Evolutionary conservation across 2,329 filamentous ascomycete genomes (phyloP), one percentile per base, ranked within the genome.

Genomic region (Aciculosporium take): DNA sequence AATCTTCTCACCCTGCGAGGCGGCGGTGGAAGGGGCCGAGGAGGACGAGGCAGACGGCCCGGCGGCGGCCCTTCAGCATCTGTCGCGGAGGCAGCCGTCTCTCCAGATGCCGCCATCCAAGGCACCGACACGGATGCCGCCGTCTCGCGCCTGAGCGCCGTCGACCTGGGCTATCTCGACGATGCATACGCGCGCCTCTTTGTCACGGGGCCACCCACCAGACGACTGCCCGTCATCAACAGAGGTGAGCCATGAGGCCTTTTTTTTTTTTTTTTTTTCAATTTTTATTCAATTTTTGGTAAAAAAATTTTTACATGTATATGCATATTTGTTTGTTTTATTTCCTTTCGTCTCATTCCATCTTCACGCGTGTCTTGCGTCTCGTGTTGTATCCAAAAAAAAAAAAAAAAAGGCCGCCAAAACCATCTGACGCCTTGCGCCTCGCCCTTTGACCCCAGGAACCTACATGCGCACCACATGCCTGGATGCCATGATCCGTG

Each of bases 91-190:
- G 42, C 52, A 18, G 49, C 55, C n/a, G 49, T 55, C 32, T 62
- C 63, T 36, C 78, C 80, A 50, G 88, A 96, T 61, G 68, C 71
- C 45, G 74, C 81, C 31, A 80, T 98, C 43, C 89, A 94, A 60
- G 78, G 79, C 48, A 98, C 91, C 3, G 91, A 98, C 61, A 79
- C 80, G 46, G 91, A 98, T 65, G 91, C 91, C 21, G 85, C 85
- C 45, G 77, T 86, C 32, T 94, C 87, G 24, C 76, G 91, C 28
- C 66, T 94, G 60, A 96, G 88, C 58, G 89, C 89, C 10, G 86
- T 96, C 13, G 74, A 82, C 43, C 58, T 86, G 39, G 87, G 86
- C 25, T 96, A 96, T 57, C 67, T 98, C 1, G 64, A 83, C 2
- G 91, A 98, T 56, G 74, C 74, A 0, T 96, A 82, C 62, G 86